These are phyloP conservation scores for Acephala macrosclerotiorum DNA, from an alignment of 2,329 filamentous ascomycete genomes.

Conservation along the genomic window DNA sequence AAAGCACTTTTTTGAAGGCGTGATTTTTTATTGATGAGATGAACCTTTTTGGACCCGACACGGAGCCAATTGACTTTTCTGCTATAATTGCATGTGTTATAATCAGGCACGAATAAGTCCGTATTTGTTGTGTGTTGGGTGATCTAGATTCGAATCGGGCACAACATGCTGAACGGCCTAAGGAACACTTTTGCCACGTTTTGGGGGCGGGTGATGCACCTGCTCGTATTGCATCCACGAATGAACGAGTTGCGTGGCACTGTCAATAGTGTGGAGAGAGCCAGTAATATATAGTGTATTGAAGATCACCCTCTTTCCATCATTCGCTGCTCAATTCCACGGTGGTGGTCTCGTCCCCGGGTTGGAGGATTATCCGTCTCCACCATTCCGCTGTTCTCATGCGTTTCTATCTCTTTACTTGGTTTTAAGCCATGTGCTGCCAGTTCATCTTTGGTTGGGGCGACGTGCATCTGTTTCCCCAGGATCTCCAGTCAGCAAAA, in stretches of 20 bases:
- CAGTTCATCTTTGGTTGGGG: constrained; percentile 46
- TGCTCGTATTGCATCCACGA: not conserved
- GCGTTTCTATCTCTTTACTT: not conserved
- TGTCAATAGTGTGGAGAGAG: too few species aligned
- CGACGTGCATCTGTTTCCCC: constrained; percentile 60
- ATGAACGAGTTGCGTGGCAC: too few species aligned
- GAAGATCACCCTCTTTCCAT: constrained; percentile 4
- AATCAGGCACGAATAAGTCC: not conserved
- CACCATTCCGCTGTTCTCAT: constrained; percentile 2
- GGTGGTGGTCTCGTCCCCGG: not conserved
- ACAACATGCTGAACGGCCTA: not conserved
- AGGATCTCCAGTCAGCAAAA: too few species aligned
- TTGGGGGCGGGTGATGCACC: not conserved
- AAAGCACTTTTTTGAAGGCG: not conserved
- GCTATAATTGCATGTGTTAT: too few species aligned
- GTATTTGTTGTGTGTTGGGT: not conserved
- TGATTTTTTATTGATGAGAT: not conserved
- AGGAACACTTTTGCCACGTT: not conserved
- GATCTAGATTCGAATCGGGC: not conserved
- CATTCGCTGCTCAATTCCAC: constrained; percentile 5
- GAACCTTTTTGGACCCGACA: not conserved
- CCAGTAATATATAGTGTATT: not conserved
- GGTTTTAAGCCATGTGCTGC: constrained; percentile 30
- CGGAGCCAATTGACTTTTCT: not conserved
- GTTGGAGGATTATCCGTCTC: not conserved